Percentiles rank a stretch among this genome's conserved stretches.
phyloP scores from a whole-genome alignment of 2,329 filamentous ascomycete species.

The Periconia digitata region DNA sequence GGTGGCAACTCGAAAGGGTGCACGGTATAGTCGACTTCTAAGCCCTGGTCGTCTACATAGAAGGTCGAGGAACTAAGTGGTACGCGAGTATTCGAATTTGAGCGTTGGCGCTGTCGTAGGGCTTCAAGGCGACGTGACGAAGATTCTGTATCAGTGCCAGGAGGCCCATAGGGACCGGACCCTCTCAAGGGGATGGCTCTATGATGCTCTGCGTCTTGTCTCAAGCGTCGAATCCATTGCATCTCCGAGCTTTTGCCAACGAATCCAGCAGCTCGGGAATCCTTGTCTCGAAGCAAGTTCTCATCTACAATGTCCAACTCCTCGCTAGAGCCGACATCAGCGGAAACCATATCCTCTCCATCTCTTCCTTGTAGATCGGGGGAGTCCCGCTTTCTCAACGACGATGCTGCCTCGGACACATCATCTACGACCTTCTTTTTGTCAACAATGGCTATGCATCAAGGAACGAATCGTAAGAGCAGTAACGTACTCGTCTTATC shows the following conservation, averaged over 20 bases:
- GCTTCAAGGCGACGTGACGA: not conserved
- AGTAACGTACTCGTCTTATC: not conserved
- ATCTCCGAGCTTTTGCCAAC: conserved; percentile 22
- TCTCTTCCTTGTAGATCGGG: no score
- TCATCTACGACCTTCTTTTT: not conserved
- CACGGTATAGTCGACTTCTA: conserved; percentile 25
- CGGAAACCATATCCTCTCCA: no score
- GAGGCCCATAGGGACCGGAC: conserved; percentile 15
- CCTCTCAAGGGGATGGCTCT: conserved; percentile 4
- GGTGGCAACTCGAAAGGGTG: no score
- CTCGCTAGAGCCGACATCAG: conserved; percentile 15
- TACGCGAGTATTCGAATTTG: conserved; percentile 12
- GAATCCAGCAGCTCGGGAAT: conserved; percentile 21
- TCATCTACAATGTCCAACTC: conserved; percentile 19
- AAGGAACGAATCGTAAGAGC: not conserved
- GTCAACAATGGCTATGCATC: not conserved
- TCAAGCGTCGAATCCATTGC: conserved; percentile 18
- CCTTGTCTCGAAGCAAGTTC: conserved; percentile 15
- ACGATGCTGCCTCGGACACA: no score
- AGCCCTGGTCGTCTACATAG: conserved; percentile 38
- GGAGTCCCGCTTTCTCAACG: no score
- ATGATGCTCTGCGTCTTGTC: no score
- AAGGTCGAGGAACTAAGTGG: conserved; percentile 27
- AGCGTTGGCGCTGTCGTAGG: not conserved
- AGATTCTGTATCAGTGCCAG: conserved; percentile 2